Base-by-base conservation (phyloP, 495 filamentous ascomycete genomes). In the Penicillium daleae region DNA sequence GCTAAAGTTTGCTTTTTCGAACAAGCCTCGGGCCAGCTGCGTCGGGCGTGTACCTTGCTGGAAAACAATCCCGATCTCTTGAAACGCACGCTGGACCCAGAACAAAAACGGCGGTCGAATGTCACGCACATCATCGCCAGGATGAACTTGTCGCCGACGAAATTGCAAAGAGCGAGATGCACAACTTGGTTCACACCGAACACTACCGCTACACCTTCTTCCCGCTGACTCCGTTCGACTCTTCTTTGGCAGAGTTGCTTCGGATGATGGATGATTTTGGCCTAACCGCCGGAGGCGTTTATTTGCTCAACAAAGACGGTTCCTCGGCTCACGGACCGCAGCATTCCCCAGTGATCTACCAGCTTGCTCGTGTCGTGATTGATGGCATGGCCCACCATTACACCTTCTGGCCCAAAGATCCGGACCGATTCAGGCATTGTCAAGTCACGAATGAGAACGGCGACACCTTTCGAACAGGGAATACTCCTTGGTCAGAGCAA, bases 11-110 rank as follows among this genome's bases (percentile, higher is more conserved):
- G 37, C 19, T 48, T 66, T 5, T 55, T 51, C 13, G 10, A 56
- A 6, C 12, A 32, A 37, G 61, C 49, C 32, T 13, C 59, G 19
- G 24, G 48, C 5, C 62, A 71, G 29, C 63, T 71, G 5, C 26
- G 29, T 4, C 59, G 62, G 33, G 57, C 58, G 6, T 57, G 61
- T 8, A 26, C 51, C 42, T 24, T 72, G 17, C 33, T 72, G 15
- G 65, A 72, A 33, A 35, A 55, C 3, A 66, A 72, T 57, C 65
- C 67, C 15, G 65, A 68, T 60, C 58, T 72, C 15, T 37, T 72
- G 26, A 72, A 72, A 44, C 46, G 57, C 15, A 66, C 70, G 0
- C 50, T 62, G 54, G 70, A 72, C 46, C 70, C 70, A 3, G 40
- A 52, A 5, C 65, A 66, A 21, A 24, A 57, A 19, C 57, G 19